Evolutionary conservation across 257 asterid genomes (phyloP), one percentile per base, ranked within the genome.

Genomic region (Ajuga chamaepitys): DNA sequence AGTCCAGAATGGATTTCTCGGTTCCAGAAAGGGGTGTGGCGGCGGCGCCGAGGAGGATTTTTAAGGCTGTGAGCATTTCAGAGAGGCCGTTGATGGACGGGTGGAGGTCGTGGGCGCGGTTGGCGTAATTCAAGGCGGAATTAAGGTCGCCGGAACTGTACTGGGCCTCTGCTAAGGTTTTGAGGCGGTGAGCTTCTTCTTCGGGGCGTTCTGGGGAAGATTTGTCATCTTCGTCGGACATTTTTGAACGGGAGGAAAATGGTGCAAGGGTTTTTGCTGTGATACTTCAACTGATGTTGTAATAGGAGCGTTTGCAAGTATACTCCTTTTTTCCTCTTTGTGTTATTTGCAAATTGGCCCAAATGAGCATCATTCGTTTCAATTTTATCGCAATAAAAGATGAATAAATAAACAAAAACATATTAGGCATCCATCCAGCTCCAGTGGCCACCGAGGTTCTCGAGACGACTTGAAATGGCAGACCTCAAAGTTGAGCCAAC

Each of bases 61-160:
- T 64, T 76, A 88, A 82, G 69, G 95, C 82, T 30, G 86, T 65
- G 67, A 86, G 78, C 80, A 86, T 68, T 62, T 86, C 92, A 41
- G 80, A 44, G 11, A 89, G 77, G 57, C 92, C 96, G 32, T 71
- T 76, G 17, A 79, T 71, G 4, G 80, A 55, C 1, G 96, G 93
- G 45, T 70, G 37, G 70, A 85, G 88, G 42, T 74, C 74, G 65
- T 48, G 80, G 17, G 96, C 96, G 44, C 86, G 88, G 62, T 83
- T 85, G 78, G 95, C 96, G 70, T 64, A 64, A 9, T 79, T 78
- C 22, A 83, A 13, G 68, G 96, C 95, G 60, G 88, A 85, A 16
- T 72, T 70, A 25, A 91, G 87, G 74, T 83, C 47, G 44, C 84
- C 84, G 44, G 90, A 80, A n/a, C 40, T 18, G 83, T 80, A 88